phyloP scores from a whole-genome alignment of 805 yeast genomes.

The Metschnikowia dekortorum region DNA sequence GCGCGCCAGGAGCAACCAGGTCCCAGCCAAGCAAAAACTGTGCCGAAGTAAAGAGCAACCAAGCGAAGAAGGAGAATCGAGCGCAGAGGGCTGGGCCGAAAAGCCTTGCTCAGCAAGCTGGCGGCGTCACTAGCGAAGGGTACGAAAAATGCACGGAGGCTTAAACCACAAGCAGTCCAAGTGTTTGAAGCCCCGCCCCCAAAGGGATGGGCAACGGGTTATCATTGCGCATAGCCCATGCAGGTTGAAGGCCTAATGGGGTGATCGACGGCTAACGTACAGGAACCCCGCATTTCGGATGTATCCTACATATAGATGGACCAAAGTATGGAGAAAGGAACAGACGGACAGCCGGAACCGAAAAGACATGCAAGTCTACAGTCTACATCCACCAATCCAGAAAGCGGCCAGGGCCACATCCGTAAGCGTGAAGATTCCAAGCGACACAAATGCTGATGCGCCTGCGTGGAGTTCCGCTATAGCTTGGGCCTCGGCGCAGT shows the following conservation, averaged over 20 bases:
- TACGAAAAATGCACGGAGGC: neutral
- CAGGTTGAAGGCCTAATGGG: neutral
- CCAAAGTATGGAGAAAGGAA: neutral
- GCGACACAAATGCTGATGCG: neutral
- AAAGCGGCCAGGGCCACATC: too few species aligned
- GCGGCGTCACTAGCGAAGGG: too few species aligned
- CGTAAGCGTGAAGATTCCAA: too few species aligned
- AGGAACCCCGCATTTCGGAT: neutral
- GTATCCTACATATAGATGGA: neutral
- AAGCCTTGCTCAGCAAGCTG: neutral
- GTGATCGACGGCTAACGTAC: neutral
- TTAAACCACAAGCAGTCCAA: neutral
- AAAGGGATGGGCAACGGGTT: neutral
- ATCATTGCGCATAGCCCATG: neutral
- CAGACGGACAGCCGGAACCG: neutral
- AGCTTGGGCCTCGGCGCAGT: too few species aligned
- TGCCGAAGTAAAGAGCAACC: too few species aligned
- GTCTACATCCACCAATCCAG: neutral
- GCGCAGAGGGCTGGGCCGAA: too few species aligned
- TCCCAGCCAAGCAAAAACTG: too few species aligned
- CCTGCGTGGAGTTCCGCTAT: too few species aligned
- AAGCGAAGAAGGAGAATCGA: too few species aligned
- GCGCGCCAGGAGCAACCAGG: too few species aligned
- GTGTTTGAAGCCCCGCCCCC: neutral
- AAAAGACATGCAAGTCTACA: neutral